Conservation (phyloP, 192 early-diverging fungal genomes). For the Coemansia sp. region DNA sequence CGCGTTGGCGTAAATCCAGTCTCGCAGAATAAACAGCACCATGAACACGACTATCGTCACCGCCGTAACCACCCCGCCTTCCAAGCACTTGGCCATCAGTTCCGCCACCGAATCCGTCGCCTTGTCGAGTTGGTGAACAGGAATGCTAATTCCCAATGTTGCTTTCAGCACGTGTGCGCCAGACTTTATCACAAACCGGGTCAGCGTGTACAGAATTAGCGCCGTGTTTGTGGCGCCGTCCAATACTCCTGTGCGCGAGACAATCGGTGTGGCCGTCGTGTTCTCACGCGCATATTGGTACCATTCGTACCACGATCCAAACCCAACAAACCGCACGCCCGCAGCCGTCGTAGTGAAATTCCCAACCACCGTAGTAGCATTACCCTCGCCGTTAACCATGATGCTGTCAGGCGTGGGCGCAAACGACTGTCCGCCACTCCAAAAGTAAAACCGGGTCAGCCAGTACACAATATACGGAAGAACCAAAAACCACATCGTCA, state of each 20-base stretch:
- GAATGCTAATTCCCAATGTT: slow-evolving; percentile 11
- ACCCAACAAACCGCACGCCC: slow-evolving; percentile 27
- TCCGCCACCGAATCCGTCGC: slow-evolving; percentile 21
- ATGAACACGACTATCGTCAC: slow-evolving; percentile 74
- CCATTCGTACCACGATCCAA: slow-evolving; percentile 39
- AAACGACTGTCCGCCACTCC: slow-evolving; percentile 59
- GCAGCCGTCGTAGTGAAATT: neutral
- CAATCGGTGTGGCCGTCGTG: slow-evolving; percentile 13
- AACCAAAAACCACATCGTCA: slow-evolving; percentile 70
- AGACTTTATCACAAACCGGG: slow-evolving; percentile 10
- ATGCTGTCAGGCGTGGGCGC: slow-evolving; percentile 2
- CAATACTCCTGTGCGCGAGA: slow-evolving; percentile 38
- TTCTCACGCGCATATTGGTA: slow-evolving; percentile 12
- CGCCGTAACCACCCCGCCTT: slow-evolving; percentile 79
- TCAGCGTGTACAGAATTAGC: slow-evolving; percentile 22
- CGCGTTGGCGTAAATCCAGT: slow-evolving; percentile 69
- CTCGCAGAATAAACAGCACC: slow-evolving; percentile 76
- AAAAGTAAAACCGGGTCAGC: slow-evolving; percentile 82
- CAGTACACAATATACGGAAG: slow-evolving; percentile 80
- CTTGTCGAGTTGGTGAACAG: slow-evolving; percentile 12
- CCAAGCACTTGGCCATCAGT: slow-evolving; percentile 67
- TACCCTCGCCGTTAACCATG: neutral
- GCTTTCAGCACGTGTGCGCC: slow-evolving; percentile 4
- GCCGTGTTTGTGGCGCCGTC: slow-evolving; percentile 29
- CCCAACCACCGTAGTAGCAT: neutral